Conservation (phyloP, 2,329 filamentous ascomycete species). For the Fusarium pseudocircinatum region DNA sequence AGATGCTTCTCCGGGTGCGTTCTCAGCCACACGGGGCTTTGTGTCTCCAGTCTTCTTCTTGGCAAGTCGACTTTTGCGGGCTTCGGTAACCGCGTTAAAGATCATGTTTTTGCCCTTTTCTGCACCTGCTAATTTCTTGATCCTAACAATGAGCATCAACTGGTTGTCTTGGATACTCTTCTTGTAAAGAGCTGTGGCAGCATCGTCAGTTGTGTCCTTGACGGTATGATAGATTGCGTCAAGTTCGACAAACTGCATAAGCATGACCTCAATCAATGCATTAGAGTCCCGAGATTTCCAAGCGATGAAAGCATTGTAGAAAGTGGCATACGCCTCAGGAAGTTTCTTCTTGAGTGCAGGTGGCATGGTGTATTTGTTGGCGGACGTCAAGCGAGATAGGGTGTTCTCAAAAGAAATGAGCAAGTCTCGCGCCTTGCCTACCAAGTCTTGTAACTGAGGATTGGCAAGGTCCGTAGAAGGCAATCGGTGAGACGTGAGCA, state of each 20-base stretch:
- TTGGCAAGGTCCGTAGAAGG: constrained; percentile 63
- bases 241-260: constrained; percentile 85
- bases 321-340: constrained; percentile 76
- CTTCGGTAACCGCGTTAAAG: constrained; percentile 77
- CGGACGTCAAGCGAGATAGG: constrained; percentile 70
- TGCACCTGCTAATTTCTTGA: constrained; percentile 79
- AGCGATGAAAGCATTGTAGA: constrained; percentile 81
- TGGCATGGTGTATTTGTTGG: constrained; percentile 74
- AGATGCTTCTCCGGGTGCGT: constrained; percentile 50
- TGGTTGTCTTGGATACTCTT: constrained; percentile 85
- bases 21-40: constrained; percentile 72
- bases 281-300: constrained; percentile 86
- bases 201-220: constrained; percentile 78
- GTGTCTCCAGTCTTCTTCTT: constrained; percentile 76
- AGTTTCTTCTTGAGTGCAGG: constrained; percentile 70
- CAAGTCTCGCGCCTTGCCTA: constrained; percentile 80
- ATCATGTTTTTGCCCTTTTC: constrained; percentile 78
- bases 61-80: constrained; percentile 69
- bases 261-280: constrained; percentile 82
- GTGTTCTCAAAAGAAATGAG: constrained; percentile 82
- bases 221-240: constrained; percentile 87
- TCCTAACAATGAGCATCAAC: constrained; percentile 79
- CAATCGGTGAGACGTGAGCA: constrained; percentile 45
- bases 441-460: constrained; percentile 74
- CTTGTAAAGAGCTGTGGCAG: constrained; percentile 79